A percentile compares a stretch with the other conserved stretches of the same genome.
Evolutionary conservation across 1,284 basidiomycete genomes (phyloP).

Genomic region (Sanghuangporus weigelae): DNA sequence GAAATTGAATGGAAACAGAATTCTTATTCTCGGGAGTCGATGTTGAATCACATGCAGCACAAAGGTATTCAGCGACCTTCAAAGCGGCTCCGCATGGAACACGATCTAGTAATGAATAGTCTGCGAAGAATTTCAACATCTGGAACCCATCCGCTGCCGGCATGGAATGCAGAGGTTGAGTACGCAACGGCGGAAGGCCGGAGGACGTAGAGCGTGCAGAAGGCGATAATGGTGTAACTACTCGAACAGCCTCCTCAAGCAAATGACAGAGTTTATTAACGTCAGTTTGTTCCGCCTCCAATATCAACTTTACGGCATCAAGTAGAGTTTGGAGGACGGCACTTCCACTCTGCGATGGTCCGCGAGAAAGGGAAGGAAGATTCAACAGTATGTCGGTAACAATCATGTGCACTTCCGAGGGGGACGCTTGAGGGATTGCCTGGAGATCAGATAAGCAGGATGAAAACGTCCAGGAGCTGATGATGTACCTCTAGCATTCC

Average conservation of each 20-base stretch:
- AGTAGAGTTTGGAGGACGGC: slow-evolving; percentile 43
- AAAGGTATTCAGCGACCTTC: not conserved
- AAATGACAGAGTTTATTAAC: not conserved
- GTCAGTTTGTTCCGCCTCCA: not conserved
- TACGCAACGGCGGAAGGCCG: not conserved
- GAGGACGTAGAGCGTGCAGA: not conserved
- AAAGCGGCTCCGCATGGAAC: not conserved
- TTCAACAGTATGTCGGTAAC: slow-evolving; percentile 48
- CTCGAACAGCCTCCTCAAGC: not conserved
- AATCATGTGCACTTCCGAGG: slow-evolving; percentile 40
- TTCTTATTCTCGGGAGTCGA: not conserved
- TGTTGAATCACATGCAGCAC: not conserved
- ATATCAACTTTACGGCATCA: slow-evolving; percentile 29
- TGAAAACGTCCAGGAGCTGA: not conserved
- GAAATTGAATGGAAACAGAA: not conserved
- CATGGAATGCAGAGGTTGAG: not conserved
- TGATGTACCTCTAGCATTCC: slow-evolving; percentile 44
- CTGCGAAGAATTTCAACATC: not conserved
- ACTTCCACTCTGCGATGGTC: slow-evolving; percentile 27
- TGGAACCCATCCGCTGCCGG: not conserved
- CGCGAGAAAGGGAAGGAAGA: slow-evolving; percentile 38
- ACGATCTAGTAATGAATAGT: not conserved
- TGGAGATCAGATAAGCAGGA: slow-evolving; percentile 22
- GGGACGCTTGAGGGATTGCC: slow-evolving; percentile 44
- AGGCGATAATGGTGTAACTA: not conserved